Evolutionary conservation across 2,329 filamentous ascomycete species (phyloP).

Genomic region (Incumbomyces delicatus): DNA sequence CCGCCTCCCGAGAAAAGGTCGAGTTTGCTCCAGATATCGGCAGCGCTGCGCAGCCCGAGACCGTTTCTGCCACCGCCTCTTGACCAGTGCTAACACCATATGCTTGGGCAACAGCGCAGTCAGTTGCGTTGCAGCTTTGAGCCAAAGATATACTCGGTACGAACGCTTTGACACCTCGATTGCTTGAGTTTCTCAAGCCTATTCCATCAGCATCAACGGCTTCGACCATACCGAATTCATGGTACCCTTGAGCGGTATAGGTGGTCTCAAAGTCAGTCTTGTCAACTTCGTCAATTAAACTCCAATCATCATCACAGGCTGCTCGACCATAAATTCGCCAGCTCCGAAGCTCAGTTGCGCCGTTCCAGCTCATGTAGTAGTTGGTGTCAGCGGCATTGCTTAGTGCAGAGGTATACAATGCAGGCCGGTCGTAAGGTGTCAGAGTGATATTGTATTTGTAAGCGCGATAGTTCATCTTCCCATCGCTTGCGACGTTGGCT

Average conservation of each 20-base stretch:
- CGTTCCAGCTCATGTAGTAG: slow-evolving; percentile 37
- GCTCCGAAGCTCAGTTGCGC: slow-evolving; percentile 37
- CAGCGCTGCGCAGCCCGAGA: background rate
- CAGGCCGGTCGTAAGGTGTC: slow-evolving; percentile 30
- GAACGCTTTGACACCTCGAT: slow-evolving; percentile 8
- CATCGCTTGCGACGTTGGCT: slow-evolving; percentile 26
- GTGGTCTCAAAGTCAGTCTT: slow-evolving; percentile 33
- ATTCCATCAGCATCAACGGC: slow-evolving; percentile 7
- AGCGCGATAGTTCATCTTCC: slow-evolving; percentile 34
- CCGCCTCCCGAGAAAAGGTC: background rate
- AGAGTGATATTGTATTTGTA: slow-evolving; percentile 32
- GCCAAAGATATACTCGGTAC: slow-evolving; percentile 6
- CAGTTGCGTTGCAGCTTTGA: slow-evolving; percentile 7
- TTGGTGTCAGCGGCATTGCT: slow-evolving; percentile 7
- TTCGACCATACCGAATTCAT: slow-evolving; percentile 11
- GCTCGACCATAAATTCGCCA: slow-evolving; percentile 27
- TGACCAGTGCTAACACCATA: slow-evolving; percentile 3
- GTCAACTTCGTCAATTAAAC: slow-evolving; percentile 21
- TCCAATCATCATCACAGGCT: slow-evolving; percentile 19
- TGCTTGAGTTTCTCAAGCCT: slow-evolving; percentile 8
- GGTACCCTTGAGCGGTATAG: slow-evolving; percentile 16
- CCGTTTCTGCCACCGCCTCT: background rate
- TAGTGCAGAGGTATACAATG: slow-evolving; percentile 31
- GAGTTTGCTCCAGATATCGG: background rate
- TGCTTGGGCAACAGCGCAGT: background rate